phyloP scores from a whole-genome alignment of 1,139 yeast species.

The Chernovozyma sophiae-reginae region DNA sequence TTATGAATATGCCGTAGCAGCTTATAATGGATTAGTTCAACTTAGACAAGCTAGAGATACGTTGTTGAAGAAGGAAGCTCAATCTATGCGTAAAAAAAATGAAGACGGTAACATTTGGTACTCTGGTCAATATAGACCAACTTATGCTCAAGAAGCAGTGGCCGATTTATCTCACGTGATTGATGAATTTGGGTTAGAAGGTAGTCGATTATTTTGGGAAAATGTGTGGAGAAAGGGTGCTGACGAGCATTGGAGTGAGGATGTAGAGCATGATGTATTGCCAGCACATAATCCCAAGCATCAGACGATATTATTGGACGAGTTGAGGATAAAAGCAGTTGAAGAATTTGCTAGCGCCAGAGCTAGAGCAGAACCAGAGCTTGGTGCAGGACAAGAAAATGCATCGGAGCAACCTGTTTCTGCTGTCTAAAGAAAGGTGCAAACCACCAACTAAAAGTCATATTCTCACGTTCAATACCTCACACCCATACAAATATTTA shows the following conservation, averaged over 20 bases:
- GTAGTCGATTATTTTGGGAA: constrained; percentile 71
- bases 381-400: neutral
- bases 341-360: constrained; percentile 28
- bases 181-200: constrained; percentile 52
- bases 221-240: constrained; percentile 84
- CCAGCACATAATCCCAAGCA: constrained; percentile 64
- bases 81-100: constrained; percentile 66
- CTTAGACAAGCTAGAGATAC: constrained; percentile 71
- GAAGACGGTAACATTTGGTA: constrained; percentile 81
- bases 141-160: constrained; percentile 86
- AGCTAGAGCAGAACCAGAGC: constrained; percentile 7
- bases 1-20: constrained; percentile 66
- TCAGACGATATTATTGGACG: constrained; percentile 59
- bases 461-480: neutral
- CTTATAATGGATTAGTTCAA: constrained; percentile 71
- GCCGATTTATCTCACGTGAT: constrained; percentile 76
- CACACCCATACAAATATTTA: neutral
- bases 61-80: constrained; percentile 52
- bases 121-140: constrained; percentile 84
- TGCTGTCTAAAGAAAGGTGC: neutral
- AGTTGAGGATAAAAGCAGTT: constrained; percentile 44
- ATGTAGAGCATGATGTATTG: constrained; percentile 55
- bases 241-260: constrained; percentile 55
- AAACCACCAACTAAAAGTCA: neutral
- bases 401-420: neutral